These are phyloP conservation scores for Candida coquimbonensis DNA, from an alignment of 805 yeast genomes.

Conservation along the genomic window DNA sequence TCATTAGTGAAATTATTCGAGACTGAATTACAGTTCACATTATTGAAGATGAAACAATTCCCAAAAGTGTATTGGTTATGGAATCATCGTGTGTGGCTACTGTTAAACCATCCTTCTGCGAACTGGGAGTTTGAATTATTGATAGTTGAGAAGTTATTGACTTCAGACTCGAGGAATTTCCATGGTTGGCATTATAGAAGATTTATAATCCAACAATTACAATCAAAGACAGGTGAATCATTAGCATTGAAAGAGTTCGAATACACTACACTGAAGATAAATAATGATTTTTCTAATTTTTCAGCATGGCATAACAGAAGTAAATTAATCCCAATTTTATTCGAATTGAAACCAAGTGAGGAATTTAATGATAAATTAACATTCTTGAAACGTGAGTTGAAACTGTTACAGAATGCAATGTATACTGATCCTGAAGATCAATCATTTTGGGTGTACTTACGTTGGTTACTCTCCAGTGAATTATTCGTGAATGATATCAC, in stretches of 20 bases:
- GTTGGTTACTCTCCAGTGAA: slow-evolving; percentile 57
- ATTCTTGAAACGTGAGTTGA: slow-evolving; percentile 52
- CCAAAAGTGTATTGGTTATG: slow-evolving; percentile 98
- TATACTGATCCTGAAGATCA: slow-evolving; percentile 93
- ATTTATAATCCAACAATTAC: slow-evolving; percentile 43
- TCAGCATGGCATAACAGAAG: slow-evolving; percentile 95
- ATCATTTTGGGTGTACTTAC: slow-evolving; percentile 83
- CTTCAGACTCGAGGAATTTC: slow-evolving; percentile 74
- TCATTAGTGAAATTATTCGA: slow-evolving; percentile 31
- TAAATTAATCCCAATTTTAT: slow-evolving; percentile 52
- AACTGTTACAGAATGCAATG: slow-evolving; percentile 71
- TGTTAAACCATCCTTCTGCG: slow-evolving; percentile 44
- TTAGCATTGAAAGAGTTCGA: slow-evolving; percentile 51
- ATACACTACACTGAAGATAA: slow-evolving; percentile 74
- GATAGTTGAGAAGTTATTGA: slow-evolving; percentile 61
- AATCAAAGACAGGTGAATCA: slow-evolving; percentile 20
- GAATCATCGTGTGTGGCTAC: slow-evolving; percentile 86
- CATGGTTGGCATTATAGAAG: slow-evolving; percentile 97
- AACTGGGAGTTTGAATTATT: slow-evolving; percentile 68
- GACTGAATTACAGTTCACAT: slow-evolving; percentile 55
- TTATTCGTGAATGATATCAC: slow-evolving; percentile 22
- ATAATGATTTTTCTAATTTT: slow-evolving; percentile 80
- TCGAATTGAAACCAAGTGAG: slow-evolving; percentile 21
- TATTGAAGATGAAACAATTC: slow-evolving; percentile 48
- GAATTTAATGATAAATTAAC: slow-evolving; percentile 24